Base-by-base conservation (phyloP, 148 eudicot genomes). In the Simmondsia chinensis region DNA sequence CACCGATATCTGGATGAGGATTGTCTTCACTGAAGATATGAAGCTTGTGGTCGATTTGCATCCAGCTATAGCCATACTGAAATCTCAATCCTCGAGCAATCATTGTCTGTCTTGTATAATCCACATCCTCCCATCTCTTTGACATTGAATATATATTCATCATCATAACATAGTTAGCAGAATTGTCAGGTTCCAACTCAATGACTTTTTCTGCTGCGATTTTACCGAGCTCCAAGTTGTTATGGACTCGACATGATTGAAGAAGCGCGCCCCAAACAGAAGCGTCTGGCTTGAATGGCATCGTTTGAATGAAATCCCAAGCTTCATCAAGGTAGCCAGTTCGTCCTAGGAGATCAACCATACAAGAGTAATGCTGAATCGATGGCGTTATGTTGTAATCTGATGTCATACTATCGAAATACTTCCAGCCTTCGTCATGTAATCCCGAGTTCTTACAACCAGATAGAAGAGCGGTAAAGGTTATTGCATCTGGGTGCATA, bases 321-420 rank as follows among this genome's bases (percentile, higher is more conserved):
- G 83, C 87, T 73, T 80, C 83, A 48, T 80, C 87, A 39, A 76
- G 64, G 50, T 72, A 76, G 29, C 83, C 87, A 22, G 59, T 52
- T 52, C 58, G 63, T 61, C 87, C 87, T 42, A 80, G 80, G 60
- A 80, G 83, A 69, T 80, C 87, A 33, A 80, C 79, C 87, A 75
- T 80, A 40, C 86, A 79, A 10, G 81, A 71, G 47, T 70, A 79
- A 52, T 79, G 86, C 77, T 67, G 81, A 41, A 74, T 72, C 4
- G 74, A 72, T 17, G 82, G 87, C 39, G 9, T 25, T 28, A 76
- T 48, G 37, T 40, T 56, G 45, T 62, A 64, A 40, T 57, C 59
- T 22, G 30, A 20, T 31, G 54, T 67, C 87, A 80, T 80, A 25
- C 49, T 43, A 39, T 80, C 87, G 33, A 80, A 80, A 38, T 62